These are phyloP conservation scores for Yamadazyma pseudoaaseri DNA, from an alignment of 1,139 yeast genomes.

Conservation along the genomic window DNA sequence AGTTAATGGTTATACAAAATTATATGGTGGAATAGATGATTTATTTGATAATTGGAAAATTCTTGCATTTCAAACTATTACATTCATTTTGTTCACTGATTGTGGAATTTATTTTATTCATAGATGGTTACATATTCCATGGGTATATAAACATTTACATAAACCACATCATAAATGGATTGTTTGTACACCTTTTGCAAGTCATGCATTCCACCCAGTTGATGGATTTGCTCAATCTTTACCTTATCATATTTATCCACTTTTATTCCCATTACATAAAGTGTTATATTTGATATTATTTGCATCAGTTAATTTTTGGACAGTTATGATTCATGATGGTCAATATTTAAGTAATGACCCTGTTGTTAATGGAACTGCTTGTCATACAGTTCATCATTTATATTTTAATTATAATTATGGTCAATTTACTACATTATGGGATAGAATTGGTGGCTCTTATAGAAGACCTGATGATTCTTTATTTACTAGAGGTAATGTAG, in stretches of 20 bases:
- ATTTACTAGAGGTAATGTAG: constrained; percentile 63
- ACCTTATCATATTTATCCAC: constrained; percentile 90
- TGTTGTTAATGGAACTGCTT: constrained; percentile 93
- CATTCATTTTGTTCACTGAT: constrained; percentile 88
- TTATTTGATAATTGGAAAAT: constrained; percentile 71
- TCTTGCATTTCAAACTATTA: constrained; percentile 63
- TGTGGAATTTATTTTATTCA: constrained; percentile 89
- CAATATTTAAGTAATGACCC: constrained; percentile 93
- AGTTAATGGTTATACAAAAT: constrained; percentile 74
- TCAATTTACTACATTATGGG: constrained; percentile 97
- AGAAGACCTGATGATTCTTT: constrained; percentile 88
- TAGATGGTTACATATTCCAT: constrained; percentile 90
- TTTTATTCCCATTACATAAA: constrained; percentile 90
- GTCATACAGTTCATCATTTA: constrained; percentile 95
- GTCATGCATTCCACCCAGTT: constrained; percentile 98
- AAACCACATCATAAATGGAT: constrained; percentile 99
- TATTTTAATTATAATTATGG: constrained; percentile 98
- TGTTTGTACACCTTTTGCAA: constrained; percentile 97
- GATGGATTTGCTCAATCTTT: constrained; percentile 92
- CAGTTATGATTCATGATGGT: constrained; percentile 98
- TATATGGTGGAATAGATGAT: constrained; percentile 66
- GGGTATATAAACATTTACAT: constrained; percentile 79
- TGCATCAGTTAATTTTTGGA: constrained; percentile 94
- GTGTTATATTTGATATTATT: constrained; percentile 76
- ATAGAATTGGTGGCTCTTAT: constrained; percentile 89